Conservation (phyloP, 78 protist genomes). For the Dictyostelium citrinum region DNA sequence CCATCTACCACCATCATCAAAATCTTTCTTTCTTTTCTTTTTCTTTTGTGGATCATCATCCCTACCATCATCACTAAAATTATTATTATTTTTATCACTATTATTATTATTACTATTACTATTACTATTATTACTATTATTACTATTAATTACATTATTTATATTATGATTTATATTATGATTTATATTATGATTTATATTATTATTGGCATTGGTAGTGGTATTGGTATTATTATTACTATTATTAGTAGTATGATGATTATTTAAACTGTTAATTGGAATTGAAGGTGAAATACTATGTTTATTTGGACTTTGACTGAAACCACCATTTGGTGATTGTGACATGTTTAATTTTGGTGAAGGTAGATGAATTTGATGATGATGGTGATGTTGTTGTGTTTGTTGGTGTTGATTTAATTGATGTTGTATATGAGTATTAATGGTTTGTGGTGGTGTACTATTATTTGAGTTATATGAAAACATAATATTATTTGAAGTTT, state of each 20-base stretch:
- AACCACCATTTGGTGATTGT: slow-evolving; percentile 10
- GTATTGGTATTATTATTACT: neutral
- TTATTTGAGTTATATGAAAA: neutral
- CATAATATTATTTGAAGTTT: neutral
- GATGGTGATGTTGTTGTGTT: neutral
- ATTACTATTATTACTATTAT: neutral
- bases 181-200: neutral
- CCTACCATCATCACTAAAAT: neutral
- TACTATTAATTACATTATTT: neutral
- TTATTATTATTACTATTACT: neutral
- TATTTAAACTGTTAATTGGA: neutral
- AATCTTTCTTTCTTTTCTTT: slow-evolving; percentile 41
- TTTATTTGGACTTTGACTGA: neutral
- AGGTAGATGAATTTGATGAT: neutral
- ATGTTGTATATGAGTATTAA: neutral
- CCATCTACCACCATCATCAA: slow-evolving; percentile 71
- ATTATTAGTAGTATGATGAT: neutral
- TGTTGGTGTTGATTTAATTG: neutral
- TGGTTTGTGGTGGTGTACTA: neutral
- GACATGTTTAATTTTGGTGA: slow-evolving; percentile 9
- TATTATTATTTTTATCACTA: neutral
- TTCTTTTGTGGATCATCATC: neutral
- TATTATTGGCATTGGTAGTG: neutral
- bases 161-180: neutral
- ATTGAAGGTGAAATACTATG: neutral